Conservation (phyloP, 352 stramenopile species). For the Heterotrichella gracilis region DNA sequence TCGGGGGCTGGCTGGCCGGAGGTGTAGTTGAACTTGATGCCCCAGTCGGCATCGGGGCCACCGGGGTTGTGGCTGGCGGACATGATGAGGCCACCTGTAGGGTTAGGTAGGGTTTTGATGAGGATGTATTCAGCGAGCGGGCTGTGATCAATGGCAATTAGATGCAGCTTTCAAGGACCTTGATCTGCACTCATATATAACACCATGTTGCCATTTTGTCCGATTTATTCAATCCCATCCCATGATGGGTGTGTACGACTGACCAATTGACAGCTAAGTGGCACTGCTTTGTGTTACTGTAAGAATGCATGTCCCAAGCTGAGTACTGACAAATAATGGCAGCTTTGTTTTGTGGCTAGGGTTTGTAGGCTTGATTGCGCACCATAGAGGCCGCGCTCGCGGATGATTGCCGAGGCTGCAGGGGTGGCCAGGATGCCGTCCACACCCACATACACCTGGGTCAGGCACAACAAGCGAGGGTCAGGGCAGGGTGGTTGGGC, state of each 20-base stretch:
- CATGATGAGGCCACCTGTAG: constrained; percentile 74
- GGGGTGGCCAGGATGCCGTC: constrained; percentile 77
- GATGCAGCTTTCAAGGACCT: too few species aligned
- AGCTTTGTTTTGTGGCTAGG: too few species aligned
- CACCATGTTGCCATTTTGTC: too few species aligned
- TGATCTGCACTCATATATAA: too few species aligned
- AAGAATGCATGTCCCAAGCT: too few species aligned
- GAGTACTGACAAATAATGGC: too few species aligned
- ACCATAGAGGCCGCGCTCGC: constrained; percentile 25
- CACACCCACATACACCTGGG: constrained; percentile 22
- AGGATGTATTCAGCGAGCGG: constrained; percentile 24
- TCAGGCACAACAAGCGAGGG: not conserved
- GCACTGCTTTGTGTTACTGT: too few species aligned
- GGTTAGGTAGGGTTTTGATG: constrained; percentile 57
- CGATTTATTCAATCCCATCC: too few species aligned
- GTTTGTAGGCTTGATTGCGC: too few species aligned
- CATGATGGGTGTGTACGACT: too few species aligned
- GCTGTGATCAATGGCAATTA: not conserved
- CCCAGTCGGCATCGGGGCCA: constrained; percentile 84
- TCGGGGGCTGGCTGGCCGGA: constrained; percentile 83
- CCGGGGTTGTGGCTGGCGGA: constrained; percentile 91
- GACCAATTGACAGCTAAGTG: too few species aligned
- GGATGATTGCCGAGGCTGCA: constrained; percentile 74
- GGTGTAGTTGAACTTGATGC: constrained; percentile 83
- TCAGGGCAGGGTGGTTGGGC: not conserved